Evolutionary conservation across 1,284 basidiomycete species (phyloP), one percentile per base, ranked within the genome.

Genomic region (Rhizopogon hawkerae): DNA sequence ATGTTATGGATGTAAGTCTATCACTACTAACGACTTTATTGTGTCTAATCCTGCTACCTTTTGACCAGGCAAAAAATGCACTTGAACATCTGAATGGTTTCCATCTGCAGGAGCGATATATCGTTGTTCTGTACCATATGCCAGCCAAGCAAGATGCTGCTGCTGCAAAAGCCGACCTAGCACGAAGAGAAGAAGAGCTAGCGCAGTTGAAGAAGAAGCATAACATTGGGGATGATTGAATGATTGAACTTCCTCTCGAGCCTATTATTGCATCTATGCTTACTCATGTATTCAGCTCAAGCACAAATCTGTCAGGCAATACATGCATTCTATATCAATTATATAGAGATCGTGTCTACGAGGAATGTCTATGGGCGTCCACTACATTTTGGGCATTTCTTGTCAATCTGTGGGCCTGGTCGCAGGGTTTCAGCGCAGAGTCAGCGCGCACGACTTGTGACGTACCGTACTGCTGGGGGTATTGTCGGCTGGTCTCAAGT

Each of bases 21-120:
- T 35, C 45, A 45, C 35, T 39, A 33, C 46, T 45, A 21, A 31
- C 38, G 1, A 29, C 10, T 3, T 18, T 21, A 16, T 16, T 39
- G 3, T 38, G 16, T 55, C 54, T 61, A 42, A 64, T 33, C 3
- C 16, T 16, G 6, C 54, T 48, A 52, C 47, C 16, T 18, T 49
- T 46, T 36, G 45, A 53, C 42, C 60, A 93, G 85, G 92, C 91
- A 13, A 97, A 97, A 70, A 93, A 94, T 62, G 95, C 95, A 0
- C 81, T 96, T 49, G 93, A 95, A 63, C 90, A 96, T 67, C 69
- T 98, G 63, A 98, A 98, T 61, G 96, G 95, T 35, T 98, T 98
- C 74, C 95, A 98, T 72, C 70, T 98, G 54, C 92, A 96, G 73
- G 95, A 97, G 68, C 84, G 96, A 31, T 98, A 98, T 69, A 95